phyloP scores from a whole-genome alignment of 73 alveolate species.

The Stentor coeruleus region DNA sequence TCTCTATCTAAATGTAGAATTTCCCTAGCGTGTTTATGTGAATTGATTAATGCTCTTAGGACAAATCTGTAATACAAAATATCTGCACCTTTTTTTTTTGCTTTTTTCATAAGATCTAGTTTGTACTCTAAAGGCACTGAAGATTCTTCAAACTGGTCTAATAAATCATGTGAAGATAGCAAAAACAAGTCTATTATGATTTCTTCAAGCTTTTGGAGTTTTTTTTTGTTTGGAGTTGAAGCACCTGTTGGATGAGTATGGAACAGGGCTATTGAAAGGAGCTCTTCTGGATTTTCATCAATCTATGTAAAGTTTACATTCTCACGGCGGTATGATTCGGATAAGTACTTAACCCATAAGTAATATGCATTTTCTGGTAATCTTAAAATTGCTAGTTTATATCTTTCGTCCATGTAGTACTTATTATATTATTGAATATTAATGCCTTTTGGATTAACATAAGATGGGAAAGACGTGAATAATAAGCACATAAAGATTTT shows the following conservation, averaged over 20 bases:
- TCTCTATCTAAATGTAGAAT: constrained; percentile 15
- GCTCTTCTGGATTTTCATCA: constrained; percentile 1
- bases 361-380: constrained; percentile 10
- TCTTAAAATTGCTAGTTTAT: constrained; percentile 12
- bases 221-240: constrained; percentile 1
- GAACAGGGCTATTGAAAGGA: neutral
- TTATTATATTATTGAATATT: too few relatives aligned
- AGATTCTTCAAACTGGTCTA: neutral
- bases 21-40: constrained; percentile 6
- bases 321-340: constrained; percentile 5
- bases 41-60: neutral
- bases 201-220: constrained; percentile 7
- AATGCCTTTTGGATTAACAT: too few relatives aligned
- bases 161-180: neutral
- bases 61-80: constrained; percentile 10
- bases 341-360: constrained; percentile 8
- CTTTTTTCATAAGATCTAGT: constrained; percentile 10
- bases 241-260: constrained; percentile 21
- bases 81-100: neutral
- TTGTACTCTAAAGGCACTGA: constrained; percentile 12
- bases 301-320: constrained; percentile 4
- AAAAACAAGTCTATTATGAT: constrained; percentile 11
- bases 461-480: too few relatives aligned
- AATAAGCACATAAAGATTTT: too few relatives aligned
- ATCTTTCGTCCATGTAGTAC: constrained; percentile 28